Conservation (phyloP, 495 filamentous ascomycete genomes). For the Aspergillus diversus region DNA sequence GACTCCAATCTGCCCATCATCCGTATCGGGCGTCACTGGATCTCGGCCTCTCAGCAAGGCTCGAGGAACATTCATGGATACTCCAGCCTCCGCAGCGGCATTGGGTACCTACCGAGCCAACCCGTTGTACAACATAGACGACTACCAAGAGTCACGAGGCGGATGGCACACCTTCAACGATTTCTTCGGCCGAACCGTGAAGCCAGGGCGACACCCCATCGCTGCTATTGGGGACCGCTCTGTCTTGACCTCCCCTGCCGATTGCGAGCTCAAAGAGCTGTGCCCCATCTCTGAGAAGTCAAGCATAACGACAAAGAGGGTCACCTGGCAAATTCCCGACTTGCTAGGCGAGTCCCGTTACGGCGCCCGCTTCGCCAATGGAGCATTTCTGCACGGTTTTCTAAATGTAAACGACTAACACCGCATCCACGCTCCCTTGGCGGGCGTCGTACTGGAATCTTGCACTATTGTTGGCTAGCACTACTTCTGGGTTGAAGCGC, state of each 20-base stretch:
- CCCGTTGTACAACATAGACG: not conserved
- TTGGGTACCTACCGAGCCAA: constrained; percentile 9
- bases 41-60: not conserved
- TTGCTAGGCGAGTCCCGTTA: not conserved
- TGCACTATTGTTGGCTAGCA: not conserved
- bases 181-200: constrained; percentile 16
- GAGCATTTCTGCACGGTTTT: constrained; percentile 9
- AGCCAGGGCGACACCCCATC: constrained; percentile 13
- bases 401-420: constrained; percentile 14
- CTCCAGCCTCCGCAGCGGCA: constrained; percentile 9
- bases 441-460: constrained; percentile 8
- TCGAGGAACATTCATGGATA: constrained; percentile 15
- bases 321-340: constrained; percentile 8
- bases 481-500: constrained; percentile 5
- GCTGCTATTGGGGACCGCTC: constrained; percentile 1
- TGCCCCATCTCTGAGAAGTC: not conserved
- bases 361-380: not conserved
- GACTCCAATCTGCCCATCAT: constrained; percentile 3
- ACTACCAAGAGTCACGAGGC: constrained; percentile 12
- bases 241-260: constrained; percentile 7
- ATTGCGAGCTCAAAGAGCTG: constrained; percentile 5
- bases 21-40: not conserved
- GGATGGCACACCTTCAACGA: constrained; percentile 19
- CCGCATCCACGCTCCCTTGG: constrained; percentile 5
- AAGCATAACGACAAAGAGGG: constrained; percentile 4